Evolutionary conservation across 495 filamentous ascomycete genomes (phyloP), one percentile per base, ranked within the genome.

Genomic region (Hypoxylon subgilvum): DNA sequence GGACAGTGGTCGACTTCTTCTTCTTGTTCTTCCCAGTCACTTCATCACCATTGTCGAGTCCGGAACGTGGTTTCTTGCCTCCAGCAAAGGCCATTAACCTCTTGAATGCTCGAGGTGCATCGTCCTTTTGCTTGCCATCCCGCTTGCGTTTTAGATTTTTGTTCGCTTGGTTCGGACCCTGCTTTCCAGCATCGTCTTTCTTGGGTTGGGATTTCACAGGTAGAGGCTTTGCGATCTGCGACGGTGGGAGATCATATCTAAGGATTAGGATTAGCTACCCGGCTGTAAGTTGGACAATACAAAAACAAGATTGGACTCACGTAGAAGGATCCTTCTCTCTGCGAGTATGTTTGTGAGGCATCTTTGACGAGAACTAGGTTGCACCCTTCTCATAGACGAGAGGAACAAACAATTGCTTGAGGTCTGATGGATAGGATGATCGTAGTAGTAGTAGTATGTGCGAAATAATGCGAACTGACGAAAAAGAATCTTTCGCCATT

Each of bases 341-440:
- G 67, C 78, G 80, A 41, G 87, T 91, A 69, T 94, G 89, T 72
- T 93, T 94, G 78, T 92, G 89, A 75, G 90, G 90, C 90, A 94
- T 94, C 32, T 53, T 67, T 53, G 35, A n/a, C 18, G 2, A 34
- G 0, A 19, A 36, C 8, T 22, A 7, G n/a, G 23, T 19, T 30
- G 6, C 14, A 23, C 6, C 36, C 16, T 23, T 16, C 6, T 12
- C 19, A 39, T 25, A 55, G 30, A 27, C 12, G 18, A 38, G 23
- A 13, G 16, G 36, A 16, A 39, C 7, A 10, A 7, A 23, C 1
- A 18, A 8, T n/a, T n/a, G n/a, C n/a, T n/a, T n/a, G n/a, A n/a
- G n/a, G n/a, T n/a, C n/a, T n/a, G n/a, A n/a, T n/a, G n/a, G n/a
- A n/a, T n/a, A n/a, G n/a, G n/a, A n/a, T n/a, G n/a, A n/a, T n/a